A percentile compares a stretch with the other conserved stretches of the same genome.
Evolutionary conservation across 805 yeast genomes (phyloP).

Genomic region (Kuraishia molischiana): DNA sequence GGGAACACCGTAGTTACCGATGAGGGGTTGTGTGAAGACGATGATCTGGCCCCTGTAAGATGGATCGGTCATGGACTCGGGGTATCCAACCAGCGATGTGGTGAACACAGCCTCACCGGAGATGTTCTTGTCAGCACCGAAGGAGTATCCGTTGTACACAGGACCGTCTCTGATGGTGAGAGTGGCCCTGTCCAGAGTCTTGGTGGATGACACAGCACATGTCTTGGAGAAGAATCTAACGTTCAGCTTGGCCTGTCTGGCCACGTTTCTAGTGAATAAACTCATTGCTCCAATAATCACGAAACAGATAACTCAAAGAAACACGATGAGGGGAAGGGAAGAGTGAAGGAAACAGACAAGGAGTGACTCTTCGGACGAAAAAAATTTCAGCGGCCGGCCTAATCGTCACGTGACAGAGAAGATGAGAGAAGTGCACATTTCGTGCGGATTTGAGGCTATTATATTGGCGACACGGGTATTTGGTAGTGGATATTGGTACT

Average conservation of each 20-base stretch:
- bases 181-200: slow-evolving; percentile 68
- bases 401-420: too few relatives aligned
- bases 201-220: slow-evolving; percentile 13
- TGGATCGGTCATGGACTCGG: slow-evolving; percentile 98
- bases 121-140: slow-evolving; percentile 88
- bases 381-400: not conserved
- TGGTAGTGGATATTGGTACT: too few relatives aligned
- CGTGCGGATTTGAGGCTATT: too few relatives aligned
- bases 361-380: too few relatives aligned
- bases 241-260: not conserved
- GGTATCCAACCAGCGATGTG: slow-evolving; percentile 96
- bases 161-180: slow-evolving; percentile 90
- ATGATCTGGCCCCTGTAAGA: slow-evolving; percentile 95
- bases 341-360: too few relatives aligned
- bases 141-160: slow-evolving; percentile 84
- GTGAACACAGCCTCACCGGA: slow-evolving; percentile 98
- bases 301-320: not conserved
- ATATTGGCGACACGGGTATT: too few relatives aligned
- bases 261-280: not conserved
- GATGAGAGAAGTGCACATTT: too few relatives aligned
- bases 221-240: slow-evolving; percentile 2
- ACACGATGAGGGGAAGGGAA: too few relatives aligned
- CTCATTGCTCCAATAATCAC: not conserved
- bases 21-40: slow-evolving; percentile 93
- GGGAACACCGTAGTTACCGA: slow-evolving; percentile 98